Conservation (phyloP, 78 protist genomes). For the Dictyostelium brefeldianum region DNA sequence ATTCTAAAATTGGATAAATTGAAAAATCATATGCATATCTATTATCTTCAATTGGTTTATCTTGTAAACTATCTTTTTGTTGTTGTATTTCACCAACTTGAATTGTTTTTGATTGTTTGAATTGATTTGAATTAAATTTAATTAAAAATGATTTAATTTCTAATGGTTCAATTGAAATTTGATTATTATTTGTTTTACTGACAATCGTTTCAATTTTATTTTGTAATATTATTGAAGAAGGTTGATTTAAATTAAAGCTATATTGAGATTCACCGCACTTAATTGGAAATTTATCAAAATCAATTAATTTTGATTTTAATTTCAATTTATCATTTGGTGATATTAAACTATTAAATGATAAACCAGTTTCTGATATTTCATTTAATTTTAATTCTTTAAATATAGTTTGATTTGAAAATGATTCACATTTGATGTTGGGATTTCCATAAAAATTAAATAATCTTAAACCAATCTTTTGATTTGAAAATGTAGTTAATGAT, state of each 20-base stretch:
- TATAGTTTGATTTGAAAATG: background rate
- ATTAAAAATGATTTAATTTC: slow-evolving; percentile 1
- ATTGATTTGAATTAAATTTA: background rate
- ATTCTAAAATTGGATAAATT: background rate
- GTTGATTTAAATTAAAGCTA: background rate
- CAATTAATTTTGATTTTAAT: too few species aligned
- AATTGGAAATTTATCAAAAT: background rate
- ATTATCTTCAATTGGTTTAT: background rate
- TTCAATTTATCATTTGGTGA: too few species aligned
- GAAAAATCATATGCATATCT: slow-evolving; percentile 47
- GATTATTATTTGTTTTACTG: background rate
- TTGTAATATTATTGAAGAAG: background rate
- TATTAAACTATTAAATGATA: background rate
- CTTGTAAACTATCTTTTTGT: too few species aligned
- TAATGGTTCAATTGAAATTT: background rate
- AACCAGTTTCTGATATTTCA: background rate
- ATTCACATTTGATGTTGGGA: background rate
- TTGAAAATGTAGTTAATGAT: background rate
- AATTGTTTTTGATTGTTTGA: background rate
- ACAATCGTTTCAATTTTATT: too few species aligned
- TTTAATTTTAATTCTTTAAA: too few species aligned
- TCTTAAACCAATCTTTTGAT: background rate
- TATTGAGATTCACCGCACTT: slow-evolving; percentile 7
- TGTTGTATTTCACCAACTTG: background rate
- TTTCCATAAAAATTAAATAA: background rate